phyloP scores from a whole-genome alignment of 108 stramenopile genomes.

The Skeletonema potamos region DNA sequence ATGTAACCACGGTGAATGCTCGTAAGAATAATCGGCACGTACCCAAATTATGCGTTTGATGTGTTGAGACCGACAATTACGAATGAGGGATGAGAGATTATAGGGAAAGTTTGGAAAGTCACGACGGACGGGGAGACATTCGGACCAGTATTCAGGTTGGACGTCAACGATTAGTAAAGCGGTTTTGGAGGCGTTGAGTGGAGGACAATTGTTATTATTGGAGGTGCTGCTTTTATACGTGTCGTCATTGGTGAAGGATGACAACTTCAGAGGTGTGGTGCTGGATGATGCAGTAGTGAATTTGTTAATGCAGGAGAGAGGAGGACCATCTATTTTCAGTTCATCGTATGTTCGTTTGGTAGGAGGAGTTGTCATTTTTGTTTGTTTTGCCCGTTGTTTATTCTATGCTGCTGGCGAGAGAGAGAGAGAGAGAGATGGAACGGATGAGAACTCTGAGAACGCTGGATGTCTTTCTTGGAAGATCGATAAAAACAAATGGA shows the following conservation, averaged over 20 bases:
- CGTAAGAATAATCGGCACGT: slow-evolving; percentile 56
- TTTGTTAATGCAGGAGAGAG: background rate
- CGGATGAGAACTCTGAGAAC: too few species aligned
- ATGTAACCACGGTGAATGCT: slow-evolving; percentile 57
- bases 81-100: slow-evolving; percentile 26
- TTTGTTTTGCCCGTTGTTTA: background rate
- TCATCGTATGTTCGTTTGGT: slow-evolving; percentile 15
- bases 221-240: background rate
- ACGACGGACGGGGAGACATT: slow-evolving; percentile 54
- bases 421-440: too few species aligned
- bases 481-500: too few species aligned
- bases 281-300: background rate
- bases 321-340: slow-evolving; percentile 13
- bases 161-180: slow-evolving; percentile 58
- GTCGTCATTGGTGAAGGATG: background rate
- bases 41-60: slow-evolving; percentile 62
- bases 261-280: background rate
- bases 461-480: too few species aligned
- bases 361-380: slow-evolving; percentile 7
- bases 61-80: slow-evolving; percentile 39
- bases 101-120: slow-evolving; percentile 64
- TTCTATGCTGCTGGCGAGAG: too few species aligned
- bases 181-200: slow-evolving; percentile 15
- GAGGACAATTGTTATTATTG: background rate
- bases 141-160: slow-evolving; percentile 45